Base-by-base conservation (phyloP, 2,329 filamentous ascomycete species). In the Apiospora saccharicola region DNA sequence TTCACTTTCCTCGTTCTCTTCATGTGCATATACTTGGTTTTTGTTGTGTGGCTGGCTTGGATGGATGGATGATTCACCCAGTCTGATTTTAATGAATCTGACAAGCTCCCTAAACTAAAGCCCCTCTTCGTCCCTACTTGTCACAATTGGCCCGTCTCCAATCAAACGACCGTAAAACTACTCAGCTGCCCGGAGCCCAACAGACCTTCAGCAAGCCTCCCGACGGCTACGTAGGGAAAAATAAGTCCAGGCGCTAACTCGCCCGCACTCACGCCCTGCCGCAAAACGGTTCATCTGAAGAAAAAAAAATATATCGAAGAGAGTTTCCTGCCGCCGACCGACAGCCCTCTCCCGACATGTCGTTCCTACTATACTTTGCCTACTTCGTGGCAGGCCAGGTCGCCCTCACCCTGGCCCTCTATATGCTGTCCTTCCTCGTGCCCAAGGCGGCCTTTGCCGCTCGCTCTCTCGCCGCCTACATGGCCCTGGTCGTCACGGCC, bases 371-470 rank as follows among this genome's bases (percentile, higher is more conserved):
- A n/a, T 77, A 75, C 67, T 71, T 80, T 44, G 71, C 74, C 71
- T 87, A 87, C 81, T 87, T 88, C 80, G 77, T 87, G 74, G 81
- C 81, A 74, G 86, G 85, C 77, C 91, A 90, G 80, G 76, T 82
- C 76, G 85, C 81, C 80, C 82, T 90, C 75, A 86, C 85, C 73
- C 61, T 87, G 76, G 81, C 82, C 79, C 87, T 93, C 86, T 93
- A 91, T 84, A 83, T 90, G 82, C 81, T 92, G 74, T 91, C 90
- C 73, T 81, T 87, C 76, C 82, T 88, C 76, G 77, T 89, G 61
- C 88, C 90, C 74, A 86, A 87, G 73, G 88, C 89, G 70, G 89
- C 87, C 80, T 96, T 94, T 84, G 88, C 87, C 77, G 93, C 92
- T 76, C 93, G 94, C 80, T 84, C 87, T 69, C 85, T 94, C 76